Conservation (phyloP, 2,329 filamentous ascomycete genomes). For the Paracoccidioides lutzii region DNA sequence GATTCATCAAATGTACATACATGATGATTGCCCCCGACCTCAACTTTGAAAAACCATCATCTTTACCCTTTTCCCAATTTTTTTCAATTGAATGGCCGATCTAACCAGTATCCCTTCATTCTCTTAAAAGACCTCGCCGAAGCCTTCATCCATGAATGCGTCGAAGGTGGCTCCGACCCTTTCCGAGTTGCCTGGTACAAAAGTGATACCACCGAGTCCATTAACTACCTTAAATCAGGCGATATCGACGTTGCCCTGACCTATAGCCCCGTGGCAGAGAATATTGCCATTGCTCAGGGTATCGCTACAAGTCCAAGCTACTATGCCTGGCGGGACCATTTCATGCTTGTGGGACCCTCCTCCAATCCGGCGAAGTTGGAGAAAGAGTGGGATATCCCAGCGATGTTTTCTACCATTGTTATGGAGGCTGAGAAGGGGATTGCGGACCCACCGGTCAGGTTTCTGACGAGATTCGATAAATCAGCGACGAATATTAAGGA, state of each 20-base stretch:
- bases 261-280: constrained; percentile 32
- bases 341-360: constrained; percentile 30
- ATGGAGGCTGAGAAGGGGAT: constrained; percentile 22
- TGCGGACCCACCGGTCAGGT: constrained; percentile 26
- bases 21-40: background rate
- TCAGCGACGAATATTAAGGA: constrained; percentile 40
- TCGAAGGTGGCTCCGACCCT: constrained; percentile 16
- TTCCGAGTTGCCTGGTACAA: constrained; percentile 37
- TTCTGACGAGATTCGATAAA: constrained; percentile 37
- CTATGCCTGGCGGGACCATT: constrained; percentile 38
- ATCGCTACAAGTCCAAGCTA: constrained; percentile 24
- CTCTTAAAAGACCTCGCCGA: constrained; percentile 23
- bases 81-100: background rate
- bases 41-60: background rate
- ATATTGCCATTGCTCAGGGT: constrained; percentile 31
- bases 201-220: constrained; percentile 36
- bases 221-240: constrained; percentile 31
- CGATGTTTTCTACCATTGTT: constrained; percentile 26
- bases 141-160: constrained; percentile 24
- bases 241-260: constrained; percentile 36
- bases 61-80: background rate
- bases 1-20: constrained; percentile 16
- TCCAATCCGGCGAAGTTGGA: constrained; percentile 25
- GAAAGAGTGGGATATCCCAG: constrained; percentile 17
- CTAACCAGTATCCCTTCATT: background rate